Conservation (phyloP, 164 flowering plant genomes). For the Kingdonia uniflora region DNA sequence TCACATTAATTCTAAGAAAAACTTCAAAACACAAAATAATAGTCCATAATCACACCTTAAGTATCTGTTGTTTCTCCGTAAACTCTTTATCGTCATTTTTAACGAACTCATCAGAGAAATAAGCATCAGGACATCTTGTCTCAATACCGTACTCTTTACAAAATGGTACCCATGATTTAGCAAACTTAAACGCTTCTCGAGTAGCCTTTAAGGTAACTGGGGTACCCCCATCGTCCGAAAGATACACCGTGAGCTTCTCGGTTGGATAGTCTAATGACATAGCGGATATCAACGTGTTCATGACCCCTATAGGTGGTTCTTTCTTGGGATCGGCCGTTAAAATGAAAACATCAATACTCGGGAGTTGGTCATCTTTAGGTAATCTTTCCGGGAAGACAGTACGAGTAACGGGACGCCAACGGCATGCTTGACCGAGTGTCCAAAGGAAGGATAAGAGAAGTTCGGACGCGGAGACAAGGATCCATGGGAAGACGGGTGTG, state of each 20-base stretch:
- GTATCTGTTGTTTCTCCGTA: no score
- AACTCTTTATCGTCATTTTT: conserved; percentile 1
- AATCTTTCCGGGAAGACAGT: conserved; percentile 33
- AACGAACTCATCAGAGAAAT: conserved; percentile 16
- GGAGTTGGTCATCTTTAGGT: conserved; percentile 26
- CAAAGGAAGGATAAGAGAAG: conserved; percentile 34
- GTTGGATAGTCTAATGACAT: conserved; percentile 59
- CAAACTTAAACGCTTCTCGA: conserved; percentile 36
- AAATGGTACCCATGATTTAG: conserved; percentile 50
- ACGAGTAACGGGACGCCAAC: conserved; percentile 42
- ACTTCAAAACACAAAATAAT: no score
- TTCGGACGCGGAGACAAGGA: conserved; percentile 33
- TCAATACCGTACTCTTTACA: conserved; percentile 33
- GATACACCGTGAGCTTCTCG: conserved; percentile 49
- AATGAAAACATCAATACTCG: conserved; percentile 43
- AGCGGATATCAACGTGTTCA: conserved; percentile 68
- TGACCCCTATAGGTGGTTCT: conserved; percentile 46
- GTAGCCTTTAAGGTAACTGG: conserved; percentile 27
- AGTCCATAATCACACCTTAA: no score
- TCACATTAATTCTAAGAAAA: no score
- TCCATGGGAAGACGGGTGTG: conserved; percentile 15
- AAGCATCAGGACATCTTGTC: conserved; percentile 40
- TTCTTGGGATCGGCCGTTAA: conserved; percentile 51
- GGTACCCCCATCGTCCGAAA: conserved; percentile 66
- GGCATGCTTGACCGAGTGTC: conserved; percentile 27